These are phyloP conservation scores for Ganoderma resinaceum DNA, from an alignment of 1,284 basidiomycete species.

Conservation along the genomic window DNA sequence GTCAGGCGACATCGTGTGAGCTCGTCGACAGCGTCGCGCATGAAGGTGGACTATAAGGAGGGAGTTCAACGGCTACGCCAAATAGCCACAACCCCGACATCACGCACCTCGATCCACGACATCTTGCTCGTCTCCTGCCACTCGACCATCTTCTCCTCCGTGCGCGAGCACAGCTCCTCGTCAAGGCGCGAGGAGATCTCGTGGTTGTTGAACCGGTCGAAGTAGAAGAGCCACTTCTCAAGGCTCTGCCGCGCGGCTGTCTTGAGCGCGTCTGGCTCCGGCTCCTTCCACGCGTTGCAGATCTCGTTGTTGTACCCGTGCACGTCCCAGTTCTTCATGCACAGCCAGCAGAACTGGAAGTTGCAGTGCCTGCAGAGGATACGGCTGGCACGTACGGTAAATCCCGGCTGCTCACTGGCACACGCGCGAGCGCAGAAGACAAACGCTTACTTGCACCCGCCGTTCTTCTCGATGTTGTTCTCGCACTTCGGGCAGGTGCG, in stretches of 20 bases:
- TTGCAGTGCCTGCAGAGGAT: conserved; percentile 64
- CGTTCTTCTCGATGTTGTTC: conserved; percentile 77
- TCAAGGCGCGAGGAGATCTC: conserved; percentile 72
- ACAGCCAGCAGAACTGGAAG: conserved; percentile 77
- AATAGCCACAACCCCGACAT: too few relatives aligned
- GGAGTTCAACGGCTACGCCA: neutral
- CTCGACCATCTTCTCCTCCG: conserved; percentile 75
- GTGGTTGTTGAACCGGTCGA: conserved; percentile 73
- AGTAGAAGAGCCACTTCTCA: conserved; percentile 75
- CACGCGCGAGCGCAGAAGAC: neutral
- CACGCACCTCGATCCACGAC: conserved; percentile 71
- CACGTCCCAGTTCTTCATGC: conserved; percentile 69
- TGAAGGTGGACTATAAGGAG: conserved; percentile 54
- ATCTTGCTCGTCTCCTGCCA: conserved; percentile 64
- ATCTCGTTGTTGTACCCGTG: conserved; percentile 69
- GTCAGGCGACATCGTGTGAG: conserved; percentile 63
- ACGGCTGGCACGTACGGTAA: conserved; percentile 40
- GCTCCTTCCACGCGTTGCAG: conserved; percentile 73
- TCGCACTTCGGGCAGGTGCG: conserved; percentile 72
- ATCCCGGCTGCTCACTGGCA: conserved; percentile 31
- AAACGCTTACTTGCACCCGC: conserved; percentile 67
- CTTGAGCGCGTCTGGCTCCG: conserved; percentile 54
- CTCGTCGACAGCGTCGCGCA: conserved; percentile 67
- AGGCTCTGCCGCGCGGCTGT: conserved; percentile 61
- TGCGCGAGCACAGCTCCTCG: conserved; percentile 61